Percentiles rank a stretch among this genome's conserved stretches.
phyloP scores from a whole-genome alignment of 2,329 filamentous ascomycete species.

The Arthrocladium fulminans region DNA sequence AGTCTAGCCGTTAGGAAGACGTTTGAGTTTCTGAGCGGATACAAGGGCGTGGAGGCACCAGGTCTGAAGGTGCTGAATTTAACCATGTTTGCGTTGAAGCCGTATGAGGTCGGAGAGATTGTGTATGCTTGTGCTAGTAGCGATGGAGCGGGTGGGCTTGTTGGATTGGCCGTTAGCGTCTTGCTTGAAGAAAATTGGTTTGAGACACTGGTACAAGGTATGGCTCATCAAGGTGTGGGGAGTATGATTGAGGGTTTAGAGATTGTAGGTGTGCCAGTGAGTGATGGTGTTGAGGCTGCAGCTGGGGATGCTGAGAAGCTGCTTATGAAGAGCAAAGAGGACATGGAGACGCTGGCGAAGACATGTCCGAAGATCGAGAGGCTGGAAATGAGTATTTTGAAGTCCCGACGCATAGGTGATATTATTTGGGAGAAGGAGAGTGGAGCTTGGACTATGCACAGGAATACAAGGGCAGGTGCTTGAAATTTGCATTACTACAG shows the following conservation, averaged over 20 bases:
- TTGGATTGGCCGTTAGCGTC: conserved; percentile 16
- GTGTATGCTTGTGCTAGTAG: conserved; percentile 13
- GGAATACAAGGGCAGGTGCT: not conserved
- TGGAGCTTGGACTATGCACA: conserved; percentile 11
- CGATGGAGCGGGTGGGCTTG: conserved; percentile 6
- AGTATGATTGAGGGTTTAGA: conserved; percentile 16
- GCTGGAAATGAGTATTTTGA: conserved; percentile 19
- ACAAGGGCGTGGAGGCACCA: not conserved
- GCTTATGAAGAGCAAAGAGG: conserved; percentile 13
- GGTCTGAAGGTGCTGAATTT: conserved; percentile 18
- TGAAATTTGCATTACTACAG: not conserved
- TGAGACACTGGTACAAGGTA: conserved; percentile 10
- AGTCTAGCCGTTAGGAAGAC: conserved; percentile 14
- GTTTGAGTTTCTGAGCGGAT: conserved; percentile 12
- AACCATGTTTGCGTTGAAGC: conserved; percentile 16
- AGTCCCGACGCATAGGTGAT: conserved; percentile 17
- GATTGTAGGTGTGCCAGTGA: conserved; percentile 17
- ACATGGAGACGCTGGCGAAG: conserved; percentile 15
- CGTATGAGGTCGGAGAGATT: conserved; percentile 15
- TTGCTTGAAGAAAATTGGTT: conserved; percentile 19
- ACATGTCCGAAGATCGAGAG: conserved; percentile 14
- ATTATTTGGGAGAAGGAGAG: conserved; percentile 15
- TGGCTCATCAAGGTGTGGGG: conserved; percentile 8
- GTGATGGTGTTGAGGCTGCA: conserved; percentile 8
- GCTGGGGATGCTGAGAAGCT: conserved; percentile 15